phyloP scores from a whole-genome alignment of 345 rosid species.

The Syzygium aromaticum region DNA sequence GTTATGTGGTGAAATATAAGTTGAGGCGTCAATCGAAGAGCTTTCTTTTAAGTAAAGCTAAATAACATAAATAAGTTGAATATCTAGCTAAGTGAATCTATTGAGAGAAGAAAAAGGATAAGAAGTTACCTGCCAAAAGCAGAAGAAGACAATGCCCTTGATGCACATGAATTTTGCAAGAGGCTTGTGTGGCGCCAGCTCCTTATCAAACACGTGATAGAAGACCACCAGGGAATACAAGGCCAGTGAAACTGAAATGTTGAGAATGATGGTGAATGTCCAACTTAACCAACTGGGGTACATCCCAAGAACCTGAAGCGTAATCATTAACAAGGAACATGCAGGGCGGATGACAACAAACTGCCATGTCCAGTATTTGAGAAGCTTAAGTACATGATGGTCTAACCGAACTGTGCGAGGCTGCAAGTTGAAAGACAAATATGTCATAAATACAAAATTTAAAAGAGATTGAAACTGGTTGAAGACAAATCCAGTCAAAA shows the following conservation, averaged over 20 bases:
- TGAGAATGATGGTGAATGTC: constrained; percentile 84
- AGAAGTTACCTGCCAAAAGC: constrained; percentile 92
- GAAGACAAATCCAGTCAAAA: neutral
- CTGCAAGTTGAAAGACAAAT: constrained; percentile 30
- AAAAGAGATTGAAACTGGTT: neutral
- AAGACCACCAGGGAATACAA: constrained; percentile 76
- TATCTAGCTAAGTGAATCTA: neutral
- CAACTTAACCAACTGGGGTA: constrained; percentile 96
- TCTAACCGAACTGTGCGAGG: constrained; percentile 66
- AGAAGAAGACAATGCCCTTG: constrained; percentile 95
- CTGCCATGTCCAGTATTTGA: constrained; percentile 98
- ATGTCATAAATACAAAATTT: neutral
- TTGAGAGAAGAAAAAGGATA: neutral
- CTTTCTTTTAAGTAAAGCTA: neutral
- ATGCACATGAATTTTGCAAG: constrained; percentile 97
- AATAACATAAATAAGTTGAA: neutral
- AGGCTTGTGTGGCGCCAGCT: constrained; percentile 86
- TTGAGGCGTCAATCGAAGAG: neutral
- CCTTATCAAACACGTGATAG: constrained; percentile 94
- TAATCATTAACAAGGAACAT: constrained; percentile 80
- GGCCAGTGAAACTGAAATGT: constrained; percentile 82
- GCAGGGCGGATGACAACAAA: constrained; percentile 78
- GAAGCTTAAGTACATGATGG: constrained; percentile 58
- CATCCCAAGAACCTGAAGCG: constrained; percentile 46
- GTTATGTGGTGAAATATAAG: neutral